Evolutionary conservation across 2,329 filamentous ascomycete genomes (phyloP), one percentile per base, ranked within the genome.

Genomic region (Apiospora phragmitis): DNA sequence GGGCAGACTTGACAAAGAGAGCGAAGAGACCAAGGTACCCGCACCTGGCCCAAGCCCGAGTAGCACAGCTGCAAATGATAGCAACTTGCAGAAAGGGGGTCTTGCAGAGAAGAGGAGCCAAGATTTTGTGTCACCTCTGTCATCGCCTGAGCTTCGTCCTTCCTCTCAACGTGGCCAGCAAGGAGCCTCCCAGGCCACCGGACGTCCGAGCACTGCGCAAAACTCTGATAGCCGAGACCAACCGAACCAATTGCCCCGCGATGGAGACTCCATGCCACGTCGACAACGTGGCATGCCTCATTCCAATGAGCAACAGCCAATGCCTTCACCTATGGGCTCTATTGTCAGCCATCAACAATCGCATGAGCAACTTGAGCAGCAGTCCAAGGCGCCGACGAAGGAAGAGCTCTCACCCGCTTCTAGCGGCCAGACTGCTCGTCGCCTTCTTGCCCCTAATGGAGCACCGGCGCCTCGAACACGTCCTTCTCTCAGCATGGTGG

Each of bases 81-180:
- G n/a, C 24, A 49, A 24, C 9, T 14, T 26, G n/a, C n/a, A 49
- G 47, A 49, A 49, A 24, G n/a, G n/a, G n/a, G 47, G 9, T 1
- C 18, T 49, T 49, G 47, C 8, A 49, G 47, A 49, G 9, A 49
- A 49, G 47, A 6, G 47, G 18, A 38, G 29, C 55, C 55, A 21
- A 14, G 55, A 62, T 24, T 38, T 38, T 38, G 65, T 41, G 14
- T 68, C 66, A 16, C 49, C 45, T 9, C 42, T 68, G 65, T 47
- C 69, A 45, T 66, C 67, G 18, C 59, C 67, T 2, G 67, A 68
- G 67, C 43, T 38, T 62, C 55, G 8, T n/a, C 55, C 55, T 35
- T 38, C 55, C 21, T 38, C 29, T 6, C 55, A 62, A 62, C 55
- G 55, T 62, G 32, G 18, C 32, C 55, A 47, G 43, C 43, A 24